phyloP scores from a whole-genome alignment of 2,329 filamentous ascomycete species.

The Arthrocladium fulminans region DNA sequence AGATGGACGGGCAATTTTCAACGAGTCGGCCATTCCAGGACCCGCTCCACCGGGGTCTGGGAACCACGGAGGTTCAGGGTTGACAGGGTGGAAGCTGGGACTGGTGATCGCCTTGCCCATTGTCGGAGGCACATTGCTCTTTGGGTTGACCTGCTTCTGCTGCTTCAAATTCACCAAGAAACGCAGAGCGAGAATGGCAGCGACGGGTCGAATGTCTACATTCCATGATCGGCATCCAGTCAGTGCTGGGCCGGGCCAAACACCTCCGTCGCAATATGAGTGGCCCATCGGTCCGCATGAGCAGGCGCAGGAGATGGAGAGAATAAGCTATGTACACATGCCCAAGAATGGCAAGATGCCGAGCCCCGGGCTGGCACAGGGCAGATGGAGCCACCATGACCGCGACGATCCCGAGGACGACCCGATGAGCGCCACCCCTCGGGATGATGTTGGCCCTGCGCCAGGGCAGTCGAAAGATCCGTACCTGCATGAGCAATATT shows the following conservation, averaged over 20 bases:
- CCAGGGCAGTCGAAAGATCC: conserved; percentile 17
- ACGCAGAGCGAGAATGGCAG: conserved; percentile 31
- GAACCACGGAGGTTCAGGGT: conserved; percentile 19
- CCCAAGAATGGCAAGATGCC: conserved; percentile 12
- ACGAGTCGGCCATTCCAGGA: conserved; percentile 30
- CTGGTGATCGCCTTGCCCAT: conserved; percentile 37
- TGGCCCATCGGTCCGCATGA: neutral
- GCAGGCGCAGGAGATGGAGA: conserved; percentile 18
- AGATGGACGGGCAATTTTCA: conserved; percentile 34
- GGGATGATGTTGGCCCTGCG: conserved; percentile 20
- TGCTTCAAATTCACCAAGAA: conserved; percentile 37
- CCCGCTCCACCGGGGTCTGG: conserved; percentile 18
- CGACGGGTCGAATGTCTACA: conserved; percentile 19
- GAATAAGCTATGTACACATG: neutral
- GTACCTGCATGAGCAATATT: conserved; percentile 22
- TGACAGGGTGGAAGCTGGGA: conserved; percentile 27
- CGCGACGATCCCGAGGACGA: conserved; percentile 13
- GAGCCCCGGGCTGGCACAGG: conserved; percentile 20
- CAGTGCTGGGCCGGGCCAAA: neutral
- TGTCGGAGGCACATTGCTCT: conserved; percentile 33
- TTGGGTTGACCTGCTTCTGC: conserved; percentile 26
- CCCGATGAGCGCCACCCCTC: conserved; percentile 16
- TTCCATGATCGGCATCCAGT: conserved; percentile 17
- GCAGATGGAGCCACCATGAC: conserved; percentile 12
- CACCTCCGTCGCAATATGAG: conserved; percentile 3